phyloP scores from a whole-genome alignment of 2,329 filamentous ascomycete species.

The Fusarium denticulatum region DNA sequence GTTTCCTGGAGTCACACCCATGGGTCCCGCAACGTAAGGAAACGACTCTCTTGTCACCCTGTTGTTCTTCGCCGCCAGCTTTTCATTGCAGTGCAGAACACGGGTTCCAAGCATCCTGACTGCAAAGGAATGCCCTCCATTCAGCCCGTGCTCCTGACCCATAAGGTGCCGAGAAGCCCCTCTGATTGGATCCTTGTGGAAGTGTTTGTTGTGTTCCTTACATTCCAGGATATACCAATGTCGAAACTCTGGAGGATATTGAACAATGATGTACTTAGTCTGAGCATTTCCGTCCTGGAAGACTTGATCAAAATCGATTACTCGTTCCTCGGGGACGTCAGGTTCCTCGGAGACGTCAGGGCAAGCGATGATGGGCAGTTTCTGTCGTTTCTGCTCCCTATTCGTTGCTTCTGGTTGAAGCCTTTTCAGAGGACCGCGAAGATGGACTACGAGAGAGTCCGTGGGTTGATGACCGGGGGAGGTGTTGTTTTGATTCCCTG shows the following conservation, averaged over 20 bases:
- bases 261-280: not conserved
- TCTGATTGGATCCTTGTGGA: not conserved
- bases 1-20: fast-evolving
- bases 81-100: not conserved
- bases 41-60: not conserved
- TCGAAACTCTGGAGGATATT: not conserved
- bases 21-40: fast-evolving
- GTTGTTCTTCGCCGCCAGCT: not conserved
- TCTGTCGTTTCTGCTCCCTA: not conserved
- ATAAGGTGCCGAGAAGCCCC: not conserved
- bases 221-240: conserved; percentile 22
- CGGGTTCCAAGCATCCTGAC: not conserved
- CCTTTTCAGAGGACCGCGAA: not conserved
- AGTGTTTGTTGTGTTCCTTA: not conserved
- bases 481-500: not conserved
- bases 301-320: not conserved
- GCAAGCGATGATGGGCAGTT: too few relatives aligned
- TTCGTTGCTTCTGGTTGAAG: fast-evolving
- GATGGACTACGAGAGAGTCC: fast-evolving
- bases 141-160: fast-evolving
- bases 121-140: fast-evolving
- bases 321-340: fast-evolving
- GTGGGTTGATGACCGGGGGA: fast-evolving
- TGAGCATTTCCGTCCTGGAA: conserved; percentile 9
- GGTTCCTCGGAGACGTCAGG: fast-evolving